These are phyloP conservation scores for Colletotrichum sp. DNA, from an alignment of 2,329 filamentous ascomycete species.

Conservation along the genomic window DNA sequence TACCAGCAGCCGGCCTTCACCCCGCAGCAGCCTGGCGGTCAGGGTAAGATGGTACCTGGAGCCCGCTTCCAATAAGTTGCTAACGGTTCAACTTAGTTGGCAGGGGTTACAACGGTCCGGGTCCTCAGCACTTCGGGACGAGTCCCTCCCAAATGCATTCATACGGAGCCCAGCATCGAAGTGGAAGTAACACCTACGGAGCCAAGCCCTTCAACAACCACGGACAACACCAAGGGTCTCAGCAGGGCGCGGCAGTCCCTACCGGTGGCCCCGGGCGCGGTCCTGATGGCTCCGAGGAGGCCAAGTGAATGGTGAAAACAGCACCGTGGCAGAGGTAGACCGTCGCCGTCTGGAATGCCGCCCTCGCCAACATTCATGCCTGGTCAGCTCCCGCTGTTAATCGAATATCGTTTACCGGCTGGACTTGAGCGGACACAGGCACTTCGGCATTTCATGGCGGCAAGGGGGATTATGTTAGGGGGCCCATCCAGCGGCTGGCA, in stretches of 20 bases:
- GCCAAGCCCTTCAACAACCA: conserved; percentile 52
- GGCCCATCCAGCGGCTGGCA: background rate
- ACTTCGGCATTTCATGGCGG: background rate
- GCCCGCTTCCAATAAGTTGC: conserved; percentile 26
- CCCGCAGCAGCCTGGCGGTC: conserved; percentile 69
- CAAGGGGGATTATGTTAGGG: background rate
- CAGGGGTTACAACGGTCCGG: conserved; percentile 63
- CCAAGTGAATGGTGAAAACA: conserved; percentile 39
- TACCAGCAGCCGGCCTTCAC: conserved; percentile 77
- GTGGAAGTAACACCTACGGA: conserved; percentile 57
- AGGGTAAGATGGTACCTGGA: conserved; percentile 62
- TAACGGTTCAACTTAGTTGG: conserved; percentile 57
- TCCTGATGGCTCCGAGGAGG: conserved; percentile 47
- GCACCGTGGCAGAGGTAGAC: conserved; percentile 7
- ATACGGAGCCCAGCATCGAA: conserved; percentile 64
- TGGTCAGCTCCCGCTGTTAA: background rate
- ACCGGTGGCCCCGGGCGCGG: conserved; percentile 33
- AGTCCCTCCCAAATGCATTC: conserved; percentile 71
- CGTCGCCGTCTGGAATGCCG: background rate
- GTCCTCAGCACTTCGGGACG: conserved; percentile 67
- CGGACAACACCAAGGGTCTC: conserved; percentile 39
- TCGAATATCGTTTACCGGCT: background rate
- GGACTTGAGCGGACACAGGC: background rate
- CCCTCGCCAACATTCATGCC: background rate
- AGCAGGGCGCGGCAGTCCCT: conserved; percentile 43